Evolutionary conservation across 352 stramenopile genomes (phyloP), one percentile per base, ranked within the genome.

Genomic region (Globisporangium cylindrosporum): DNA sequence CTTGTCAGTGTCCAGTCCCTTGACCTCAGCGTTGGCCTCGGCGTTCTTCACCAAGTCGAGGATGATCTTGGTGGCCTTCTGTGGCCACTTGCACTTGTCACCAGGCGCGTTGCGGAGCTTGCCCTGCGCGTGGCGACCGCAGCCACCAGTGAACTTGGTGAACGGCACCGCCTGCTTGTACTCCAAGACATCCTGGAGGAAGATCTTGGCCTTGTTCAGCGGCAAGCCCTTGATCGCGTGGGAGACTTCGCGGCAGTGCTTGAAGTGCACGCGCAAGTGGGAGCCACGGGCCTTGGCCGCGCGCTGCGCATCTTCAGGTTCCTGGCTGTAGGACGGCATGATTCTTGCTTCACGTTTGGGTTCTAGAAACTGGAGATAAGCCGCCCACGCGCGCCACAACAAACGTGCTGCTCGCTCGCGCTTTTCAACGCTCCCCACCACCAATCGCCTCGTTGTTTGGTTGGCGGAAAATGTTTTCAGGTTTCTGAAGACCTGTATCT

Each of bases 221-320:
- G 93, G 92, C 95, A 99, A 97, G 73, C 97, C 97, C 84, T 99
- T 98, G 88, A 99, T 99, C 71, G 94, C 90, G 78, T 99, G 92
- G 72, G 86, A 93, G 57, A 99, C 98, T 80, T 99, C 97, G 74
- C 97, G 93, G 83, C 97, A 99, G 92, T 99, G 98, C 95, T 99
- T 99, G 92, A 98, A 99, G 89, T 99, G 98, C 76, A 99, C 95
- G 75, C 97, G 94, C 51, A 99, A 88, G 88, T 99, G 94, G 70
- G 93, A 98, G 74, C 96, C 97, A 64, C 97, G 91, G 43, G 96
- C 91, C 90, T 99, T 99, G 72, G 88, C 88, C 63, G 88, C 86
- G 72, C 86, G 85, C 80, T 93, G 86, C 55, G 80, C 84, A 72
- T 96, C 88, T 90, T 96, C 89, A 71, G 89, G 89, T 90, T 95